These are phyloP conservation scores for Penicillium sp. DNA, from an alignment of 2,329 filamentous ascomycete species.

Conservation along the genomic window DNA sequence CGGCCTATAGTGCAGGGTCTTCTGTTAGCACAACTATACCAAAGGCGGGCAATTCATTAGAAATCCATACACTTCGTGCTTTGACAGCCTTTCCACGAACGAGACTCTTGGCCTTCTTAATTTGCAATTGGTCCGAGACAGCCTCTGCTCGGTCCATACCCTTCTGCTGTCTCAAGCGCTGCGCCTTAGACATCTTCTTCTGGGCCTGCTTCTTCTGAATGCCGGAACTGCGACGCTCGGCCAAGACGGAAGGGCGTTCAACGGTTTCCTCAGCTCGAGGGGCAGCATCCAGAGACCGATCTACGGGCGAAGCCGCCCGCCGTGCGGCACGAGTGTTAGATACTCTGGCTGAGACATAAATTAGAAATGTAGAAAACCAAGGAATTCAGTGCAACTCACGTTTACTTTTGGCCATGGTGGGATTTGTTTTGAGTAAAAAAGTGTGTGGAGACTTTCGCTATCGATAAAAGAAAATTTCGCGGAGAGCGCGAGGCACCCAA, in stretches of 20 bases:
- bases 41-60: background rate
- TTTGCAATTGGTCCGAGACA: slow-evolving; percentile 56
- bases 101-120: slow-evolving; percentile 56
- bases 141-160: slow-evolving; percentile 58
- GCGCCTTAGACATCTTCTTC: slow-evolving; percentile 52
- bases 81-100: slow-evolving; percentile 50
- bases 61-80: slow-evolving; percentile 44
- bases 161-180: slow-evolving; percentile 56
- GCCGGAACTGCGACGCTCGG: slow-evolving; percentile 51
- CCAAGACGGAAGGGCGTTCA: slow-evolving; percentile 49
- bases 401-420: slow-evolving; percentile 42
- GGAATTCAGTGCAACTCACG: slow-evolving; percentile 21
- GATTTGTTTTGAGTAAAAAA: slow-evolving; percentile 17
- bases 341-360: slow-evolving; percentile 47
- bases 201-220: slow-evolving; percentile 54
- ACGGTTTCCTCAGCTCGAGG: slow-evolving; percentile 42
- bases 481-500: slow-evolving; percentile 27
- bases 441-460: slow-evolving; percentile 31
- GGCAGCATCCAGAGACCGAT: slow-evolving; percentile 50
- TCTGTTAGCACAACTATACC: slow-evolving; percentile 16
- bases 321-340: slow-evolving; percentile 61
- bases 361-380: slow-evolving; percentile 7
- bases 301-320: slow-evolving; percentile 56
- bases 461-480: slow-evolving; percentile 41
- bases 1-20: slow-evolving; percentile 25